These are phyloP conservation scores for Coniochaeta prunicola DNA, from an alignment of 2,329 filamentous ascomycete species.

Conservation along the genomic window DNA sequence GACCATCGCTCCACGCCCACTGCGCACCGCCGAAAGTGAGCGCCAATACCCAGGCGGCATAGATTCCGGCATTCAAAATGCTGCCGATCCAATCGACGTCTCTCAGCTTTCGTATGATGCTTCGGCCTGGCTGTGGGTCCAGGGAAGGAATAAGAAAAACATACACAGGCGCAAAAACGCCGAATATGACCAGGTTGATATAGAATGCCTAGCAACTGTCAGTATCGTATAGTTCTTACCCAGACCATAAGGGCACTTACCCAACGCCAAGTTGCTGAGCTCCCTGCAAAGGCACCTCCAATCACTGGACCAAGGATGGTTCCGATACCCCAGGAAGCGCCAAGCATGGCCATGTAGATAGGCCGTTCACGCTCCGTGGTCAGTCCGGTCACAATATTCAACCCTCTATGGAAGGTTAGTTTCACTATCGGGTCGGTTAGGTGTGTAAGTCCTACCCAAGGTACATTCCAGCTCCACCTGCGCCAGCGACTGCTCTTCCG, in stretches of 20 bases:
- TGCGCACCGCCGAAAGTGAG: slow-evolving; percentile 39
- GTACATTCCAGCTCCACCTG: slow-evolving; percentile 22
- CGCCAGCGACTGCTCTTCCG: slow-evolving; percentile 22
- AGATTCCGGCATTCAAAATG: slow-evolving; percentile 31
- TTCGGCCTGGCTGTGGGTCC: neutral
- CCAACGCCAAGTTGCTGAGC: slow-evolving; percentile 25
- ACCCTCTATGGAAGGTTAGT: neutral
- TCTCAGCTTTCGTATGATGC: neutral
- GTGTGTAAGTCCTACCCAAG: slow-evolving; percentile 9
- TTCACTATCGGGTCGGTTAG: neutral
- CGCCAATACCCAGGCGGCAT: slow-evolving; percentile 33
- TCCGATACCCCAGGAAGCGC: slow-evolving; percentile 27
- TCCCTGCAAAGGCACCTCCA: slow-evolving; percentile 24
- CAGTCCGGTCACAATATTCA: slow-evolving; percentile 20
- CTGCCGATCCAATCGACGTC: slow-evolving; percentile 38
- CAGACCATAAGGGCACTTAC: neutral
- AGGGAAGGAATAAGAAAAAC: neutral
- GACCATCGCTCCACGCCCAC: slow-evolving; percentile 39
- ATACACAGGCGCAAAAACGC: slow-evolving; percentile 8
- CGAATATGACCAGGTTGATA: slow-evolving; percentile 40
- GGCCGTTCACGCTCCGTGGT: slow-evolving; percentile 22
- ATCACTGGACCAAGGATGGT: slow-evolving; percentile 30
- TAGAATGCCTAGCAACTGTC: slow-evolving; percentile 29
- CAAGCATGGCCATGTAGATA: slow-evolving; percentile 21
- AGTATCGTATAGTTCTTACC: neutral